Conservation (phyloP, 2,329 filamentous ascomycete genomes). For the Penicillium sp. region DNA sequence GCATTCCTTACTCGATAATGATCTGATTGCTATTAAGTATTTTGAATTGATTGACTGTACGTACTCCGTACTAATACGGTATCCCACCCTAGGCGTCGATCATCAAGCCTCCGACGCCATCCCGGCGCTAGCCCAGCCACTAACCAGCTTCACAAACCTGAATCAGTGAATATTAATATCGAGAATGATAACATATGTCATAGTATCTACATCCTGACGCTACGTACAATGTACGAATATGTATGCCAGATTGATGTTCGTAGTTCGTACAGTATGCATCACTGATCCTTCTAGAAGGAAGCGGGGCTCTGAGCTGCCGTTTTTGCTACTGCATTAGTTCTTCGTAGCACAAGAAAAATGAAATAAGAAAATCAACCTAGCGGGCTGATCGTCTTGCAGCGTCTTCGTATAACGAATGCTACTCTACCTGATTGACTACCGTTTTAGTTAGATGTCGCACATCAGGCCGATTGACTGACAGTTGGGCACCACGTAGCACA, state of each 20-base stretch:
- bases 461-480: background rate
- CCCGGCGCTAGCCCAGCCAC: background rate
- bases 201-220: no score
- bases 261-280: no score
- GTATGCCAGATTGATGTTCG: no score
- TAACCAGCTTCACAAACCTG: no score
- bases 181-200: no score
- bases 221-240: no score
- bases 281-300: conserved; percentile 9
- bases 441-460: background rate
- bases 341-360: background rate
- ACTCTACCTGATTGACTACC: background rate
- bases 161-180: no score
- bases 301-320: background rate
- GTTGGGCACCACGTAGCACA: background rate
- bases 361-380: background rate
- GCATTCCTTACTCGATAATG: no score
- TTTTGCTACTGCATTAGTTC: no score
- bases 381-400: background rate
- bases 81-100: background rate
- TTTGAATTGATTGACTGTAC: background rate
- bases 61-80: background rate
- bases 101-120: background rate
- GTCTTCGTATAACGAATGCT: background rate
- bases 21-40: no score